Base-by-base conservation (phyloP, 768 basidiomycete species). In the Collybia sp. region DNA sequence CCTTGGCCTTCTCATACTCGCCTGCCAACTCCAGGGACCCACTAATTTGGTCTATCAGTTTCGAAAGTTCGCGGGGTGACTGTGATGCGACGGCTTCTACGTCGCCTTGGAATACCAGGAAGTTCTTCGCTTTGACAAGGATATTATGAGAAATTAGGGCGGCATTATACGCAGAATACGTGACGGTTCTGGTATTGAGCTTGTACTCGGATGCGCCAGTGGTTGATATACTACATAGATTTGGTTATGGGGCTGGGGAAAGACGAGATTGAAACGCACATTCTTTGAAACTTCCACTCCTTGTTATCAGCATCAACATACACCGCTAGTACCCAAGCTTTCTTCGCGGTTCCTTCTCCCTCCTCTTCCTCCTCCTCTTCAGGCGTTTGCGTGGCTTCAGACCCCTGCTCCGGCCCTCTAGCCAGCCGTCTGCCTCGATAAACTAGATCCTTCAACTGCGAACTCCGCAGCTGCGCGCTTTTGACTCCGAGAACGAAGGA, bases 71-170 rank as follows among this genome's bases (percentile, higher is more conserved):
- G 48, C 84, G 83, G 12, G 96, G 81, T 1, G 89, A 93, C 55
- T 99, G 96, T 2, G 90, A 89, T 0, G 96, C 96, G 30, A 99
- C 91, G 2, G 93, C 91, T 67, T 99, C 96, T 30, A 99, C 96
- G 60, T 98, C 96, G 43, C 96, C 96, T 60, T 99, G 96, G 70
- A 99, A 98, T 10, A 98, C 96, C 43, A 98, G 84, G 58, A 98
- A 99, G 70, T 98, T 98, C 72, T 97, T 97, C 11, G 96, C 96
- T 68, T 96, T 97, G 58, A 98, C 93, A 40, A 98, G 88, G 58
- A 99, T 91, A 58, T 97, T 96, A 58, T 96, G 93, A 6, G 76
- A 71, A 46, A 88, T 76, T 18, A 99, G 84, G 11, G 90, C 88
- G 5, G 83, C 73, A 49, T 96, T 96, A 72, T 98, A 99, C 1